These are phyloP conservation scores for Phytophthora capsici DNA, from an alignment of 352 stramenopile species.

Conservation along the genomic window DNA sequence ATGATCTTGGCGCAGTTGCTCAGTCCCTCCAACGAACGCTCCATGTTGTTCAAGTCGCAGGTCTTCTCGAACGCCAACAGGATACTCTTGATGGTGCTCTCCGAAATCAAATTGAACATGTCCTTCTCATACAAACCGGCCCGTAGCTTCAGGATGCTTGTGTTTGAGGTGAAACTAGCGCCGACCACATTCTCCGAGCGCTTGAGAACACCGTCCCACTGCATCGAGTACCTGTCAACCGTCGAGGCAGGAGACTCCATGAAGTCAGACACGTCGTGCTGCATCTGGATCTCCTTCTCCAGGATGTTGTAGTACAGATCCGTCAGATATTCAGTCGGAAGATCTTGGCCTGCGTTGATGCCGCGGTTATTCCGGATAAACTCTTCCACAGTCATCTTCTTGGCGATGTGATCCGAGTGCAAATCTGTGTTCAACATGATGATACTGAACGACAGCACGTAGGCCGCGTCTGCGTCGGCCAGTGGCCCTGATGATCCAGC, in stretches of 20 bases:
- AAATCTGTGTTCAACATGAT: constrained; percentile 99
- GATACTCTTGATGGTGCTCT: constrained; percentile 83
- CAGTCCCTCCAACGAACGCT: constrained; percentile 79
- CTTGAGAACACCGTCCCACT: constrained; percentile 90
- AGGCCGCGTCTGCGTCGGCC: constrained; percentile 92
- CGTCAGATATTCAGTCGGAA: constrained; percentile 74
- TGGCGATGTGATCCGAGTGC: constrained; percentile 92
- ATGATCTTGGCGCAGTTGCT: constrained; percentile 88
- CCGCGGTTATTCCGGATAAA: constrained; percentile 90
- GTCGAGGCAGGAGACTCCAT: constrained; percentile 65
- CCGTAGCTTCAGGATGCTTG: constrained; percentile 84
- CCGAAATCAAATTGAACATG: constrained; percentile 88
- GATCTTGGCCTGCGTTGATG: constrained; percentile 83
- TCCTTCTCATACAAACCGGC: constrained; percentile 88
- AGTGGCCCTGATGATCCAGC: constrained; percentile 62
- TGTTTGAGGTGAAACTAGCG: constrained; percentile 87
- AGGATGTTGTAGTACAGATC: constrained; percentile 85
- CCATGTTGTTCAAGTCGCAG: constrained; percentile 85
- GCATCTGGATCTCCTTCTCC: constrained; percentile 89
- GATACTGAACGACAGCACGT: constrained; percentile 97
- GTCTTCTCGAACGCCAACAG: constrained; percentile 86
- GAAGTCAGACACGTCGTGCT: constrained; percentile 87
- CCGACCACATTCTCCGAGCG: constrained; percentile 88
- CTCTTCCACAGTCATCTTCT: constrained; percentile 90
- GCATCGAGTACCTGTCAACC: constrained; percentile 87